Percentiles rank a stretch among this genome's conserved stretches.
Evolutionary conservation across 140 eudicot species (phyloP).

Genomic region (Cichorium intybus): DNA sequence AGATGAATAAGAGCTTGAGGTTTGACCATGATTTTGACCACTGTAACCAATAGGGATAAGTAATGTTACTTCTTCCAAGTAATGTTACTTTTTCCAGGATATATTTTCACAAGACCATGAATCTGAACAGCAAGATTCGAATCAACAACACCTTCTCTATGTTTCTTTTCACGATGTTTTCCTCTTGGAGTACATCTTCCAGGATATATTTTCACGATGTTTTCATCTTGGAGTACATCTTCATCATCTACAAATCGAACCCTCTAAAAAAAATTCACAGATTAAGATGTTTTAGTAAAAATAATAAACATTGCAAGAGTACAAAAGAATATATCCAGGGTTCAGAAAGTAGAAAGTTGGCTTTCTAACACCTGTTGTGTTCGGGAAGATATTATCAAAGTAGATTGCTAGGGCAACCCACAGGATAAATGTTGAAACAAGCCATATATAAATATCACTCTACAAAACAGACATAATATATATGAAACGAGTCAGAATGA

Average conservation of each 20-base stretch:
- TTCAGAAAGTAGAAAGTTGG: constrained; percentile 69
- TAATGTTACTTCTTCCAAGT: no score
- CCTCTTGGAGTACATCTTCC: constrained; percentile 92
- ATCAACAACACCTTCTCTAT: constrained; percentile 48
- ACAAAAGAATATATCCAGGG: constrained; percentile 43
- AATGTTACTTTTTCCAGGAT: constrained; percentile 59
- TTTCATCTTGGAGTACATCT: constrained; percentile 52
- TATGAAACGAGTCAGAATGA: constrained; percentile 2
- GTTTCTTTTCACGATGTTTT: constrained; percentile 69
- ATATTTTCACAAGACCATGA: constrained; percentile 80
- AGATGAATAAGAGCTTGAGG: constrained; percentile 51
- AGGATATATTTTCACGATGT: constrained; percentile 40
- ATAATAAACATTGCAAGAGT: not conserved
- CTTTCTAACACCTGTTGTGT: constrained; percentile 77
- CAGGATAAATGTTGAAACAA: constrained; percentile 51
- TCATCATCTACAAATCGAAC: constrained; percentile 64
- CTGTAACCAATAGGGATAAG: constrained; percentile 52
- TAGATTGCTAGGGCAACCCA: constrained; percentile 88
- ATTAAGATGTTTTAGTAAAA: constrained; percentile 8
- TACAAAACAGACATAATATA: constrained; percentile 34
- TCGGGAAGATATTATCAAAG: constrained; percentile 82
- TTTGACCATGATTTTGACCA: constrained; percentile 54
- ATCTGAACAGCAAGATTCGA: constrained; percentile 80
- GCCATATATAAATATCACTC: constrained; percentile 74
- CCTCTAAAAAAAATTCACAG: constrained; percentile 52